Evolutionary conservation across 208 protist species (phyloP), one percentile per base, ranked within the genome.

Genomic region (Phytomonas sp.): DNA sequence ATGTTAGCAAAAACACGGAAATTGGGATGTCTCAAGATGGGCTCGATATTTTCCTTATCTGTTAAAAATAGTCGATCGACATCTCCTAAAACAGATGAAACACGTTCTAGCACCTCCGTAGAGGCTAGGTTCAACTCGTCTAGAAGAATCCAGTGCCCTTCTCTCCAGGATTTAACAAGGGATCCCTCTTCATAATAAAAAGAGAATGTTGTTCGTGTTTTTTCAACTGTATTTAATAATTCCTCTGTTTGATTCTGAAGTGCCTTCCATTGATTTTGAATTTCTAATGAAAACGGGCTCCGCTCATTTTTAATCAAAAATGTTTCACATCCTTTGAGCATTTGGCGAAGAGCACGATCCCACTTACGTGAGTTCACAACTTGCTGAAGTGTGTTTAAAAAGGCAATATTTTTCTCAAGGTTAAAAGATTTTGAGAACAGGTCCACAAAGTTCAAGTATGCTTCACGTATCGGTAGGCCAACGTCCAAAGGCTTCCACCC

Each of bases 1-100:
- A 99, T 99, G 80, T 98, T 99, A 9, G 98, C 99, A 79, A 99
- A 99, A 0, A 99, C 80, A 74, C 92, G 92, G 80, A 99, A 99
- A 72, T 99, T 96, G 26, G 94, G 91, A 83, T 99, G 98, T 32
- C 82, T 70, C 62, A 77, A 71, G 68, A 96, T 85, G 1, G 88
- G 81, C 68, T 89, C 81, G 20, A 76, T 70, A 43, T 74, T 77
- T 6, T 65, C 82, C 63, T 89, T 91, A 69, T 96, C 91, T 2
- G 83, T 92, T 11, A 96, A 74, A 73, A 93, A 96, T 20, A 96
- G 81, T 36, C 71, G 65, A 68, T 95, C 85, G 4, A 91, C 85
- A 64, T 97, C 93, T 40, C 98, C 98, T 30, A 99, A 86, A 2
- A 99, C 85, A 60, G 96, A 87, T 30, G 88, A 97, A 43, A 99